These are phyloP conservation scores for Plicaturopsis crispa DNA, from an alignment of 768 basidiomycete genomes.

Conservation along the genomic window DNA sequence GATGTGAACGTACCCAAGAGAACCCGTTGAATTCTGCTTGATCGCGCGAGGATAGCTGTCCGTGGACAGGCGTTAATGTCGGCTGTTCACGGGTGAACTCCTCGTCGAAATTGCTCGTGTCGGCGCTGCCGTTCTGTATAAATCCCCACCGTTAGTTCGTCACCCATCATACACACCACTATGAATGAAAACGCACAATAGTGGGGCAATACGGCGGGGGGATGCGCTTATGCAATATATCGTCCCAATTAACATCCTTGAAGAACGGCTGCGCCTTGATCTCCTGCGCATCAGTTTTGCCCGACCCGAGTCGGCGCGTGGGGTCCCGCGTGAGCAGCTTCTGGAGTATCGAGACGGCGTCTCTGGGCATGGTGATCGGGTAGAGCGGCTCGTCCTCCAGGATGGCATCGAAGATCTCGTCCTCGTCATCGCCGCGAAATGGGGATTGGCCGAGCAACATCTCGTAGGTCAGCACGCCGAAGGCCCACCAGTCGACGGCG, in stretches of 20 bases:
- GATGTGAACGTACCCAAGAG: constrained; percentile 63
- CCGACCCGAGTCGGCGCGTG: constrained; percentile 80
- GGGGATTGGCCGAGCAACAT: constrained; percentile 99
- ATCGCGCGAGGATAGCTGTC: constrained; percentile 81
- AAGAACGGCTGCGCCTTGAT: constrained; percentile 98
- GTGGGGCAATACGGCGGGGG: constrained; percentile 97
- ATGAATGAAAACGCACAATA: constrained; percentile 51
- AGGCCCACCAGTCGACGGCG: constrained; percentile 99
- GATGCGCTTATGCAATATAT: constrained; percentile 95
- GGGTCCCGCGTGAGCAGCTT: constrained; percentile 96
- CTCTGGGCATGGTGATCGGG: constrained; percentile 98
- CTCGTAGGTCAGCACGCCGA: constrained; percentile 97
- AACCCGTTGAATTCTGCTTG: constrained; percentile 97
- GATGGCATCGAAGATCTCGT: constrained; percentile 99
- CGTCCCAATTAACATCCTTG: constrained; percentile 96
- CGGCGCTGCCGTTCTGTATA: constrained; percentile 69
- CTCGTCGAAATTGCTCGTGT: constrained; percentile 92
- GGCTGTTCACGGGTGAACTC: constrained; percentile 98
- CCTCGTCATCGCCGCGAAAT: constrained; percentile 98
- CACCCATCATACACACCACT: not conserved
- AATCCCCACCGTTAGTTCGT: not conserved
- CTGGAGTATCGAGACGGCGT: constrained; percentile 92
- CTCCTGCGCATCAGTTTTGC: constrained; percentile 89
- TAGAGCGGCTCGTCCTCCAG: constrained; percentile 97
- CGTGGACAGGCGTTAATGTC: constrained; percentile 95